A percentile compares a stretch with the other conserved stretches of the same genome.
Evolutionary conservation across 139 green algal species (phyloP).

Genomic region (Chloropicon primus): DNA sequence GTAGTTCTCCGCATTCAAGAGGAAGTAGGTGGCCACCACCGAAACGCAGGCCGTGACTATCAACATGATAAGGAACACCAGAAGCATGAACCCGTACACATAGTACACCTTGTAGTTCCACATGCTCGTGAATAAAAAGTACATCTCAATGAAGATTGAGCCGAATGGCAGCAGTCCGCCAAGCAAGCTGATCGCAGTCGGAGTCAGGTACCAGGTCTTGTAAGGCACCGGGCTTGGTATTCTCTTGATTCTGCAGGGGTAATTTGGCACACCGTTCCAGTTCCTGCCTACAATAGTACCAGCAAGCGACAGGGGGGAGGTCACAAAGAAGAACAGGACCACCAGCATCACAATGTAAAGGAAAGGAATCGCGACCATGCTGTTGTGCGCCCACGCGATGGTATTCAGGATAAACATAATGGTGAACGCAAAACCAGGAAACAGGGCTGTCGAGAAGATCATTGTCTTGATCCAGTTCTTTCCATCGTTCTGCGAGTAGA

Average conservation of each 20-base stretch:
- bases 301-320: constrained; percentile 78
- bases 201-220: constrained; percentile 79
- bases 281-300: constrained; percentile 58
- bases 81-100: constrained; percentile 95
- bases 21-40: constrained; percentile 92
- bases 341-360: constrained; percentile 51
- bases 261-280: constrained; percentile 34
- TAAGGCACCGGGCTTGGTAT: constrained; percentile 85
- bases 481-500: constrained; percentile 76
- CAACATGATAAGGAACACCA: constrained; percentile 87
- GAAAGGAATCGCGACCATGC: constrained; percentile 43
- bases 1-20: constrained; percentile 98
- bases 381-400: constrained; percentile 87
- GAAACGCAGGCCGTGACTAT: constrained; percentile 75
- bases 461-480: constrained; percentile 82
- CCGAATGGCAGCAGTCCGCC: constrained; percentile 91
- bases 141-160: constrained; percentile 98
- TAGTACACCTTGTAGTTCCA: constrained; percentile 98
- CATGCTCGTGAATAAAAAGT: constrained; percentile 94
- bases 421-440: constrained; percentile 56
- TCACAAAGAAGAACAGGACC: constrained; percentile 78
- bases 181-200: constrained; percentile 44
- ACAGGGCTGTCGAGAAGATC: constrained; percentile 67
- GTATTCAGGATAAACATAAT: not conserved
- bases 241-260: constrained; percentile 72